phyloP scores from a whole-genome alignment of 805 yeast genomes.

The Lipomyces sp. region DNA sequence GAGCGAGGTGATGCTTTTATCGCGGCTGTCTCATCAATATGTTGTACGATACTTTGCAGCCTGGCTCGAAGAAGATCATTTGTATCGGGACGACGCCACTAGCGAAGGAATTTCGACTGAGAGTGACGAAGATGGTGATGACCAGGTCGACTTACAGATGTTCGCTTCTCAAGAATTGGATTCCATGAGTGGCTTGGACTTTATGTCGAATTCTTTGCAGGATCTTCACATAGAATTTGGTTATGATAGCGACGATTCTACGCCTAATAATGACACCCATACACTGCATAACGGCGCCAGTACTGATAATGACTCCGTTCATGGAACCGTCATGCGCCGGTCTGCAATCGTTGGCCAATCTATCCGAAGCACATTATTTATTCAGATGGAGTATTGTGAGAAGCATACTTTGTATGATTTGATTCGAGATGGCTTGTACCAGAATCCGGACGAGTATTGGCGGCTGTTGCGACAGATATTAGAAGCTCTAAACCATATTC shows the following conservation, averaged over 20 bases:
- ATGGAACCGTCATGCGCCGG: slow-evolving; percentile 13
- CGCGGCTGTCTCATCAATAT: slow-evolving; percentile 90
- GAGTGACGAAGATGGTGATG: slow-evolving; percentile 42
- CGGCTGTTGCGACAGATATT: slow-evolving; percentile 81
- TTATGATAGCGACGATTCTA: slow-evolving; percentile 39
- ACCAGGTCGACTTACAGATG: slow-evolving; percentile 33
- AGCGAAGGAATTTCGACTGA: slow-evolving; percentile 43
- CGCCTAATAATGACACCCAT: not conserved
- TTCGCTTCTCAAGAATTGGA: slow-evolving; percentile 29
- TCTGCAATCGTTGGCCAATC: not conserved
- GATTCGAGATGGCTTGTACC: slow-evolving; percentile 74
- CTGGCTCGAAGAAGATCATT: slow-evolving; percentile 82
- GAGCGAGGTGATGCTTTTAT: slow-evolving; percentile 89
- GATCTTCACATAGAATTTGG: slow-evolving; percentile 44
- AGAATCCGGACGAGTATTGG: slow-evolving; percentile 83
- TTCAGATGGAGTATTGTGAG: slow-evolving; percentile 99
- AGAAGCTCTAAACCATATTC: slow-evolving; percentile 90
- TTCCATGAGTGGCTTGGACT: slow-evolving; percentile 36
- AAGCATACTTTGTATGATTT: slow-evolving; percentile 86
- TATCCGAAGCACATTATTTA: slow-evolving; percentile 63
- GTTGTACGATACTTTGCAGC: slow-evolving; percentile 97
- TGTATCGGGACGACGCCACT: slow-evolving; percentile 47
- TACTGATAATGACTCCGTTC: slow-evolving; percentile 14
- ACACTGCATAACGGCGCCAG: slow-evolving; percentile 16
- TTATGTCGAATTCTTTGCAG: slow-evolving; percentile 37